Percentiles rank a stretch among this genome's conserved stretches.
Conservation (phyloP, 371 early-diverging fungal species). For the Mortierella sp. region DNA sequence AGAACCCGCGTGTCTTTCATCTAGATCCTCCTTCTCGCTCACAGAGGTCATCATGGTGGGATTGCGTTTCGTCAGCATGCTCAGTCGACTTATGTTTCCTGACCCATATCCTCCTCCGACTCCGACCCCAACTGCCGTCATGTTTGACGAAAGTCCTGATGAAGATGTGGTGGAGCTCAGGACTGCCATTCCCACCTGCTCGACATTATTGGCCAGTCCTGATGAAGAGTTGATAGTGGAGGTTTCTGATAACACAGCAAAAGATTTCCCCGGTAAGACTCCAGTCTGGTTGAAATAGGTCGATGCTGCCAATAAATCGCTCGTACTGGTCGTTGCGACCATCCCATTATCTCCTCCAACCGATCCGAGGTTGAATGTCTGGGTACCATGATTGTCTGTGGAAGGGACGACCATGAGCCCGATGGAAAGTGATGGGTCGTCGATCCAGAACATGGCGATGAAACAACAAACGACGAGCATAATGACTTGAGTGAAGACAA, state of each 20-base stretch:
- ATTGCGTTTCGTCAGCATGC: background rate
- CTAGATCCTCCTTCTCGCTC: background rate
- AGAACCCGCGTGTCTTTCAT: background rate
- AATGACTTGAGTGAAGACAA: constrained; percentile 46
- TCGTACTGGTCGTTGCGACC: constrained; percentile 5
- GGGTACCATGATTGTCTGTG: background rate
- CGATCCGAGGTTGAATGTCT: background rate
- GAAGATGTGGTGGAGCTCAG: constrained; percentile 14
- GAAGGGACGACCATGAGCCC: constrained; percentile 38
- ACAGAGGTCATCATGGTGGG: background rate
- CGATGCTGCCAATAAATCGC: background rate
- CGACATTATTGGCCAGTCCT: constrained; percentile 2
- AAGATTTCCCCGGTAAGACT: no score
- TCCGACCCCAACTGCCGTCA: background rate
- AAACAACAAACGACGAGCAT: constrained; percentile 45
- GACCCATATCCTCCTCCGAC: background rate
- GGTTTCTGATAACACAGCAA: background rate
- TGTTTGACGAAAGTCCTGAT: constrained; percentile 12
- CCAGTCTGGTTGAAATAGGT: background rate
- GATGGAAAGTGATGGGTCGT: constrained; percentile 41
- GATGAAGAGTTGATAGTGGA: background rate
- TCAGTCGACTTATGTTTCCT: constrained; percentile 8
- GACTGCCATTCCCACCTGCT: constrained; percentile 2
- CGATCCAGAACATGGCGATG: constrained; percentile 55
- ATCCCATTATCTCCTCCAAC: background rate